Evolutionary conservation across 108 stramenopile genomes (phyloP).

Genomic region (Pseudonitzschia multistriata): DNA sequence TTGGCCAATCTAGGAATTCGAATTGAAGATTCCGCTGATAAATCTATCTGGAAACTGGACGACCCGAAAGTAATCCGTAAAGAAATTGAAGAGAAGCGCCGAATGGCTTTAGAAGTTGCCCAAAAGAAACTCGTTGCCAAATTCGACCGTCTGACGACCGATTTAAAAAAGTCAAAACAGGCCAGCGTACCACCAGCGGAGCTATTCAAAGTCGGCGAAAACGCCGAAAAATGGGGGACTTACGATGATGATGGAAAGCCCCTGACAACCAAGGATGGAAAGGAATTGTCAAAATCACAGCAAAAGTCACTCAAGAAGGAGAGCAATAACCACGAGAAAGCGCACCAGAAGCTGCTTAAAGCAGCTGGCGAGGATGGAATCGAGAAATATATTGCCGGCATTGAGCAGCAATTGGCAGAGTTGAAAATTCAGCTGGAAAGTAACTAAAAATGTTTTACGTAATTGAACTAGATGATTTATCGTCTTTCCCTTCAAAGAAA

Average conservation of each 20-base stretch:
- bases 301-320: slow-evolving; percentile 42
- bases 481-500: too few species aligned
- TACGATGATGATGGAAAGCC: slow-evolving; percentile 37
- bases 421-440: not conserved
- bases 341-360: slow-evolving; percentile 30
- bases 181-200: slow-evolving; percentile 21
- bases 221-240: slow-evolving; percentile 40
- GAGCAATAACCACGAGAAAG: slow-evolving; percentile 34
- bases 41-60: slow-evolving; percentile 88
- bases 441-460: too few species aligned
- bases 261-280: slow-evolving; percentile 32
- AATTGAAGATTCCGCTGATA: slow-evolving; percentile 87
- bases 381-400: slow-evolving; percentile 36
- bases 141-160: slow-evolving; percentile 25
- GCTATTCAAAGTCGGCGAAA: slow-evolving; percentile 35
- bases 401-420: slow-evolving; percentile 44
- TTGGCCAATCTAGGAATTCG: slow-evolving; percentile 88
- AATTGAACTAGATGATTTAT: too few species aligned
- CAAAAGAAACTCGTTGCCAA: slow-evolving; percentile 47
- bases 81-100: slow-evolving; percentile 73
- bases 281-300: slow-evolving; percentile 36
- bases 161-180: slow-evolving; percentile 30
- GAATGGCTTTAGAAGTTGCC: slow-evolving; percentile 58
- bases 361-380: slow-evolving; percentile 47
- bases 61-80: slow-evolving; percentile 78